Evolutionary conservation across 2,329 filamentous ascomycete genomes (phyloP), one percentile per base, ranked within the genome.

Genomic region (Allantophomopsis cytisporea): DNA sequence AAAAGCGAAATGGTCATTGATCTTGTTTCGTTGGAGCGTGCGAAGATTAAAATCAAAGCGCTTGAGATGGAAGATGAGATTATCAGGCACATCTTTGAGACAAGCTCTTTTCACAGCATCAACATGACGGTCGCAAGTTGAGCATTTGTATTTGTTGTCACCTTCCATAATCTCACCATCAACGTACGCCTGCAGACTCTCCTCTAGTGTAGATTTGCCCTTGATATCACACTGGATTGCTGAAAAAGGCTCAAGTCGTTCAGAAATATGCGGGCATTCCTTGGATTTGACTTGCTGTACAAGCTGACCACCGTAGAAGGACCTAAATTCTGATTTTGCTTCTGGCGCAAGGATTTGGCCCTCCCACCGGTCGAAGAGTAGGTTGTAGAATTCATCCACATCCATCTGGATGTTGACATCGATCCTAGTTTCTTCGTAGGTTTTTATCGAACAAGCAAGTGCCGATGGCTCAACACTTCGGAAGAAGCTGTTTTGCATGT

Each of bases 121-220:
- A 13, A 98, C 91, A 50, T 91, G 83, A 10, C 76, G 75, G 45
- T 86, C 83, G 56, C 91, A 98, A 4, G 76, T 82, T 21, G 87
- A 88, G 61, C 91, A 98, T 47, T 93, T 94, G 66, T 96, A 98
- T 62, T 94, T 95, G 65, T 98, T 96, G 52, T 94, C 87, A 47
- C 93, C 91, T 66, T 94, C 86, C 82, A 98, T 88, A 30, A 91
- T 78, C 60, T 98, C 91, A 4, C 91, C 91, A 54, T 93, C 84
- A 11, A 96, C 87, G 56, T 94, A 96, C n/a, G 89, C 86, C 50
- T 87, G 78, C 12, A 98, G 66, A 53, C 91, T 96, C 48, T 95
- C 87, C 51, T 85, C 69, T 2, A 98, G 71, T 23, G 69, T 82
- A 16, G 67, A 69, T 60, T 95, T 96, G 38, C 89, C 89, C 57